These are phyloP conservation scores for Alliaria petiolata DNA, from an alignment of 345 rosid species.

Conservation along the genomic window DNA sequence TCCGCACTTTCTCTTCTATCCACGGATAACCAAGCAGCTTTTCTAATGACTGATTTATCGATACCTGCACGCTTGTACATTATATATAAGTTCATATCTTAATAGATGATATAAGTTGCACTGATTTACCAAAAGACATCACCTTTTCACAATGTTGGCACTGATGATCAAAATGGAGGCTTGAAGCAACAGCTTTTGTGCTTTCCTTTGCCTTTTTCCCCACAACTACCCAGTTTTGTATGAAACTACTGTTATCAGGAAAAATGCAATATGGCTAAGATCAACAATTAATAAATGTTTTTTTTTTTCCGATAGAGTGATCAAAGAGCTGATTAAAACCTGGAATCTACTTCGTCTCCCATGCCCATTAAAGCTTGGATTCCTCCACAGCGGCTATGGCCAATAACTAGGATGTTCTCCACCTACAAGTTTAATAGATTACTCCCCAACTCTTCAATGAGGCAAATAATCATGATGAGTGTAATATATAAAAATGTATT, in stretches of 20 bases:
- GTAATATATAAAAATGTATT: slow-evolving; percentile 40
- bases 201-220: slow-evolving; percentile 77
- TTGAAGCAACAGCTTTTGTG: slow-evolving; percentile 59
- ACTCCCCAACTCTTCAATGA: slow-evolving; percentile 28
- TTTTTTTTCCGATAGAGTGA: not conserved
- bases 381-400: slow-evolving; percentile 98
- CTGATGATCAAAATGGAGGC: slow-evolving; percentile 74
- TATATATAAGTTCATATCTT: not conserved
- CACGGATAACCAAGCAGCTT: slow-evolving; percentile 88
- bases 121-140: not conserved
- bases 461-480: slow-evolving; percentile 56
- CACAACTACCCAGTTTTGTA: slow-evolving; percentile 69
- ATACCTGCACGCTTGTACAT: slow-evolving; percentile 43
- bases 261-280: not conserved
- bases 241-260: slow-evolving; percentile 56
- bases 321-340: slow-evolving; percentile 37
- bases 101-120: not conserved
- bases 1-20: slow-evolving; percentile 78
- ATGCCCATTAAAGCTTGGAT: slow-evolving; percentile 92
- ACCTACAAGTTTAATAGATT: slow-evolving; percentile 47
- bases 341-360: slow-evolving; percentile 67
- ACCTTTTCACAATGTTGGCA: slow-evolving; percentile 99
- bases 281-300: not conserved
- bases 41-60: slow-evolving; percentile 63
- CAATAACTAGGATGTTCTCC: slow-evolving; percentile 77